Conservation (phyloP, 371 early-diverging fungal genomes). For the Smittium mucronatum region DNA sequence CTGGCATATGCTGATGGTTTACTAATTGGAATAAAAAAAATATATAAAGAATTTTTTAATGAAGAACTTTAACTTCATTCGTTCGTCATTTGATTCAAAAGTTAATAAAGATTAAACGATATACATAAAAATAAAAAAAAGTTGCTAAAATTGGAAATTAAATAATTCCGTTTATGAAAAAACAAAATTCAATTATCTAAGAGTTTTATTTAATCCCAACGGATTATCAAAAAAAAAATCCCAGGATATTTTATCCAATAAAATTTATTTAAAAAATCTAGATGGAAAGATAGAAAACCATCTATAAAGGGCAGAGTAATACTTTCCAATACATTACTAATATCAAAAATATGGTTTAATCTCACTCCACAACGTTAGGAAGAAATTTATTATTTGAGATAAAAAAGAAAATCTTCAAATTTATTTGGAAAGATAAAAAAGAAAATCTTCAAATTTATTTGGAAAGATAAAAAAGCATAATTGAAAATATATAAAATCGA, state of each 20-base stretch:
- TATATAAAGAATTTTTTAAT: neutral
- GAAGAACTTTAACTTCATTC: constrained; percentile 1
- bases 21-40: neutral
- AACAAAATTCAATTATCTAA: neutral
- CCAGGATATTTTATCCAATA: neutral
- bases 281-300: constrained; percentile 1
- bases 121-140: neutral
- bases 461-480: no score
- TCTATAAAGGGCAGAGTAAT: constrained; percentile 1
- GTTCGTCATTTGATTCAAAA: constrained; percentile 6
- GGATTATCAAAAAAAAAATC: neutral
- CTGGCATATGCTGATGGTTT: constrained; percentile 17
- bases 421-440: constrained; percentile 8
- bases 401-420: constrained; percentile 1
- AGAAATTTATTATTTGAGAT: neutral
- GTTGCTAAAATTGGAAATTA: neutral
- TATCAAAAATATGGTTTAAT: constrained; percentile 10
- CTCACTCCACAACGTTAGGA: neutral
- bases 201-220: neutral
- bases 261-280: neutral
- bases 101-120: constrained; percentile 1
- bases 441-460: neutral
- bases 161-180: neutral
- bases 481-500: no score
- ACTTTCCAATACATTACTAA: constrained; percentile 3